A percentile compares a stretch with the other conserved stretches of the same genome.
phyloP scores from a whole-genome alignment of 768 basidiomycete genomes.

The Xerocomus spinulosus region DNA sequence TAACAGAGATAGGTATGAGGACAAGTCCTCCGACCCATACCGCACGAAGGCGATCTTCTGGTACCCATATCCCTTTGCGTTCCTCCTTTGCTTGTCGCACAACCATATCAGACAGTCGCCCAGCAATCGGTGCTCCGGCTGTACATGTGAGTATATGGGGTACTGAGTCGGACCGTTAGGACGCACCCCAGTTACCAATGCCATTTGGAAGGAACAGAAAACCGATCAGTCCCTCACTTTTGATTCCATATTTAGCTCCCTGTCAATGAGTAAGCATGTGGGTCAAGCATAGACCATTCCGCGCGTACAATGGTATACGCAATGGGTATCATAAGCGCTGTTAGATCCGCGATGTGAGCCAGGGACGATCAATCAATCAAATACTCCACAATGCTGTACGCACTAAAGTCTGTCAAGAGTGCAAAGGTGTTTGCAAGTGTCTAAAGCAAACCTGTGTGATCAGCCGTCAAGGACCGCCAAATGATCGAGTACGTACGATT shows the following conservation, averaged over 20 bases:
- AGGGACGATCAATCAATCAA: neutral
- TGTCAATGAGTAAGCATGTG: constrained; percentile 20
- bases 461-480: neutral
- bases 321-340: constrained; percentile 52
- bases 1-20: constrained; percentile 50
- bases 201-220: constrained; percentile 24
- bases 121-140: constrained; percentile 61
- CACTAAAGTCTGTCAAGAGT: constrained; percentile 30
- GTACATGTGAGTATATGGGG: neutral
- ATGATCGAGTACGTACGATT: constrained; percentile 39
- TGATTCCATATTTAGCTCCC: constrained; percentile 41
- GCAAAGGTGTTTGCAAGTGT: constrained; percentile 36
- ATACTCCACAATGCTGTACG: constrained; percentile 28
- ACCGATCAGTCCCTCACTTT: constrained; percentile 21
- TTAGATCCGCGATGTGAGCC: neutral
- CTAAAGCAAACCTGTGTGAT: constrained; percentile 23
- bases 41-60: constrained; percentile 63
- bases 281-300: neutral
- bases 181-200: constrained; percentile 23
- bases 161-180: neutral
- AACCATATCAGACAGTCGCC: constrained; percentile 52
- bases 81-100: constrained; percentile 45
- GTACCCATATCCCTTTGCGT: constrained; percentile 56
- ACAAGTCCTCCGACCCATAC: constrained; percentile 42
- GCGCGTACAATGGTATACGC: constrained; percentile 59